Conservation (phyloP, 2,329 filamentous ascomycete species). For the Venturia pyrina region DNA sequence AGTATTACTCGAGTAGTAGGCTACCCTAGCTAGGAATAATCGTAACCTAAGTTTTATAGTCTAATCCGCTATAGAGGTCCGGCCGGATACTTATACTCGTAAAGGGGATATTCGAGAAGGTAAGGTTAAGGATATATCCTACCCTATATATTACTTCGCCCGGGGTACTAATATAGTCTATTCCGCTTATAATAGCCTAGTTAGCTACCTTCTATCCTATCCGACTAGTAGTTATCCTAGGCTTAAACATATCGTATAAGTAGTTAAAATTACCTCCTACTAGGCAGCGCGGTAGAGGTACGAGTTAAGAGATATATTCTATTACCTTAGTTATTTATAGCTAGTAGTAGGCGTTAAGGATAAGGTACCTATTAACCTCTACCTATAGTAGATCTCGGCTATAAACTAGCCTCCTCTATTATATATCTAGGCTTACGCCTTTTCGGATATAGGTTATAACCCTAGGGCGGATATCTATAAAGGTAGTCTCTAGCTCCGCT, state of each 20-base stretch:
- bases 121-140: neutral
- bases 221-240: neutral
- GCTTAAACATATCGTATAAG: neutral
- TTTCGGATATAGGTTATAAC: neutral
- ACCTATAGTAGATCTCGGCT: neutral
- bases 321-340: neutral
- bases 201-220: neutral
- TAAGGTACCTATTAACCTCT: neutral
- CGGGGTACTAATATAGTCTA: neutral
- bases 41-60: neutral
- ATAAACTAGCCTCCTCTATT: neutral
- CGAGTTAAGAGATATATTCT: neutral
- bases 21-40: neutral
- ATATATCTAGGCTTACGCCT: neutral
- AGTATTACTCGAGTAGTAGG: neutral
- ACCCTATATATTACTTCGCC: neutral
- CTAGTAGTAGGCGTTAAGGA: neutral
- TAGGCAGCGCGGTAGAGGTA: neutral
- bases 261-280: neutral
- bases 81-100: neutral
- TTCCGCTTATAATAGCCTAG: neutral
- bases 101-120: neutral
- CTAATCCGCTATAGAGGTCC: neutral
- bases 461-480: neutral
- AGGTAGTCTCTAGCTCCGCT: neutral